Base-by-base conservation (phyloP, 2,329 filamentous ascomycete species). In the Tolypocladium guangdongense region DNA sequence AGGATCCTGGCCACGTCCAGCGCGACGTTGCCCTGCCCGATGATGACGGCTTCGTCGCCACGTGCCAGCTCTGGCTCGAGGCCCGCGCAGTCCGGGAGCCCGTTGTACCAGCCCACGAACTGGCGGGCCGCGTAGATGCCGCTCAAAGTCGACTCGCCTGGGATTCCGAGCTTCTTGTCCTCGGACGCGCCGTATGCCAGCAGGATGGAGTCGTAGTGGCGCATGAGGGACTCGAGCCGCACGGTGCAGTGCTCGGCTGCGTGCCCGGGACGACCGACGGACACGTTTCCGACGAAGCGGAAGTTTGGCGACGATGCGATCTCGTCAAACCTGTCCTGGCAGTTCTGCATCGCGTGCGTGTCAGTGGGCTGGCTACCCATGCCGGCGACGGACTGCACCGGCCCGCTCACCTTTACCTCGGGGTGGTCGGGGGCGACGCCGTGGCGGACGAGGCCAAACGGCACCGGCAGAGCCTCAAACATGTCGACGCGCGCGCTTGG, bases 51-150 rank as follows among this genome's bases (percentile, higher is more conserved):
- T 56, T 91, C 85, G 50, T 96, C 89, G 0, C 87, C 87, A 11
- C 77, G 74, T 0, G 82, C 80, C 30, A 97, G 77, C 63, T 90
- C 81, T 0, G 90, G 88, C n/a, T 79, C 74, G 8, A 96, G 72
- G 60, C 79, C 69, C 22, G 86, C 80, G 64, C 88, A 88, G 61
- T 95, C 88, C 0, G 93, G 93, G 3, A 96, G 77, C 3, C 93
- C 93, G 68, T 99, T 99, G 70, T 99, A 99, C 93, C 93, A 99
- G 20, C 91, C 93, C 1, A 99, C 93, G 66, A 97, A 96, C 39
- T 90, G 86, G 32, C 93, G 82, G 2, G 93, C 93, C 8, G 91
- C 96, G 66, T 90, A 86, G 20, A 97, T 83, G 3, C 88, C 89
- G 30, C 77, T 74, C 7, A 93, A 72, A 7, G 71, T 68, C 4